phyloP scores from a whole-genome alignment of 345 rosid genomes.

The Salix suchowensis region DNA sequence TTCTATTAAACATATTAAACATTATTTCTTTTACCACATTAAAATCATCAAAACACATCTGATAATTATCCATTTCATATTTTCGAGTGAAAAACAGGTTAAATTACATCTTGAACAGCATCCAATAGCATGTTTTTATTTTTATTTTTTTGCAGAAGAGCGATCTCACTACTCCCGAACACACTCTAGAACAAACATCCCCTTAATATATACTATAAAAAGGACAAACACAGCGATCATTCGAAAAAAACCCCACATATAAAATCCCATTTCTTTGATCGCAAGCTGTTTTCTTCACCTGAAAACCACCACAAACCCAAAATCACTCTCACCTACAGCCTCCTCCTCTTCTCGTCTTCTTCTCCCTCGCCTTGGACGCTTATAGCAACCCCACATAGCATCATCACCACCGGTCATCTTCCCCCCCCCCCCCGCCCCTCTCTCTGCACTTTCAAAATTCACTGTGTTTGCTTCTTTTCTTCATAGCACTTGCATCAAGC shows the following conservation, averaged over 20 bases:
- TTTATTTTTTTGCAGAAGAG: too few species aligned
- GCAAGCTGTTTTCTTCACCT: constrained; percentile 20
- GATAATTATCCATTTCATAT: too few species aligned
- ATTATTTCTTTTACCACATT: too few species aligned
- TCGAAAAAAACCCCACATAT: not conserved
- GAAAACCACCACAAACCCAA: constrained; percentile 16
- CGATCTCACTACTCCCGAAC: too few species aligned
- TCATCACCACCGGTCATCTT: constrained; percentile 1
- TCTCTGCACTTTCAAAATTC: not conserved
- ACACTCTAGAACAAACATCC: too few species aligned
- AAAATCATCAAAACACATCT: too few species aligned
- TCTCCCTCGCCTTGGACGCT: constrained; percentile 9
- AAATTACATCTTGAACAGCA: too few species aligned
- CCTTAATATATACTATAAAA: too few species aligned
- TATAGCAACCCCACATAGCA: not conserved
- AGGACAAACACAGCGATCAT: not conserved
- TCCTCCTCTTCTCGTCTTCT: not conserved
- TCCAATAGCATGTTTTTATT: too few species aligned
- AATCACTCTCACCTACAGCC: not conserved
- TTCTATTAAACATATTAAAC: too few species aligned
- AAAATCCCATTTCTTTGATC: constrained; percentile 4
- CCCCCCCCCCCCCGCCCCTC: not conserved
- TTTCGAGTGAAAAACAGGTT: too few species aligned
- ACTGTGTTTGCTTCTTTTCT: not conserved
- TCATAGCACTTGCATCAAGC: not conserved